These are phyloP conservation scores for Lodderomyces theae DNA, from an alignment of 1,139 yeast species.

Conservation along the genomic window DNA sequence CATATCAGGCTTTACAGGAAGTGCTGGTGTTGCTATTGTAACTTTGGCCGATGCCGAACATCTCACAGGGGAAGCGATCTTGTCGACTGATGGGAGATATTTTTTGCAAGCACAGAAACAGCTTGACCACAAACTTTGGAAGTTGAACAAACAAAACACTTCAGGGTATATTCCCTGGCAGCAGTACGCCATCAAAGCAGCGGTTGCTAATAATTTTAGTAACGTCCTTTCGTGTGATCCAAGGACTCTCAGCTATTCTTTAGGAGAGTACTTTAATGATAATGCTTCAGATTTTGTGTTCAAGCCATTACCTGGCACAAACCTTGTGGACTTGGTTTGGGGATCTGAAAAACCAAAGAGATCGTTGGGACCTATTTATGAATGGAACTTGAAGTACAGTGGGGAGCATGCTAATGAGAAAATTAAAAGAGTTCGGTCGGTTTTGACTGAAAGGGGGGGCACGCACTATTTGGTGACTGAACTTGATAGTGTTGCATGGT, in stretches of 20 bases:
- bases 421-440: slow-evolving; percentile 25
- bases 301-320: slow-evolving; percentile 28
- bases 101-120: slow-evolving; percentile 48
- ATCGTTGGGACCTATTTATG: slow-evolving; percentile 38
- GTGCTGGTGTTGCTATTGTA: slow-evolving; percentile 55
- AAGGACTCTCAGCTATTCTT: slow-evolving; percentile 29
- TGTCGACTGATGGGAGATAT: slow-evolving; percentile 59
- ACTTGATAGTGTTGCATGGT: slow-evolving; percentile 56
- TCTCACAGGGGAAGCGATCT: slow-evolving; percentile 40
- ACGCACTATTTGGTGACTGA: slow-evolving; percentile 40
- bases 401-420: slow-evolving; percentile 44
- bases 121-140: slow-evolving; percentile 35
- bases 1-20: slow-evolving; percentile 54
- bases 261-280: slow-evolving; percentile 34
- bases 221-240: slow-evolving; percentile 43
- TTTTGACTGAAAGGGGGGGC: slow-evolving; percentile 21
- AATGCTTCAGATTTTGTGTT: slow-evolving; percentile 26
- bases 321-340: slow-evolving; percentile 44
- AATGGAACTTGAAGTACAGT: slow-evolving; percentile 37
- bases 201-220: slow-evolving; percentile 30
- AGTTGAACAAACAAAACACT: slow-evolving; percentile 37
- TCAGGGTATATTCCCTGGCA: slow-evolving; percentile 39
- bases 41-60: slow-evolving; percentile 35
- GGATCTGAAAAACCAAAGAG: slow-evolving; percentile 38
- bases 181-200: slow-evolving; percentile 35